phyloP scores from a whole-genome alignment of 1,284 basidiomycete genomes.

The Tilletia setariae region DNA sequence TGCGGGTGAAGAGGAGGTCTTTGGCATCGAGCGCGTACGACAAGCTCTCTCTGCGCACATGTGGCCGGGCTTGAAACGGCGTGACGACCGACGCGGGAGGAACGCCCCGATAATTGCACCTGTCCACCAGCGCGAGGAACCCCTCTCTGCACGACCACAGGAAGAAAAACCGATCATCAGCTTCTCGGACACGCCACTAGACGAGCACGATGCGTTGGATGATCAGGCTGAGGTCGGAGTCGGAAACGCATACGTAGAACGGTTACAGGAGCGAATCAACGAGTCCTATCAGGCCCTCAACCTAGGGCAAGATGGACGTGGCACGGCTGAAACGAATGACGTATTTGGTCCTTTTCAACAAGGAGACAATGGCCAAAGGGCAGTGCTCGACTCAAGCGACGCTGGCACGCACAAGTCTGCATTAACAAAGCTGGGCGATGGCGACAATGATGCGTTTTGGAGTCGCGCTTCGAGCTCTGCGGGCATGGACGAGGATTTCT shows the following conservation, averaged over 20 bases:
- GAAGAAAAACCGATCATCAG: background rate
- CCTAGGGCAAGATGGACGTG: background rate
- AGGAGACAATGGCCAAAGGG: background rate
- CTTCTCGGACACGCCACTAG: conserved; percentile 1
- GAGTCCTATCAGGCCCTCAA: background rate
- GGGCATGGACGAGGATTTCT: background rate
- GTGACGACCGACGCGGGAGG: conserved; percentile 17
- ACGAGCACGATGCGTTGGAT: background rate
- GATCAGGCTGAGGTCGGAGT: background rate
- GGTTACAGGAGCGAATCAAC: background rate
- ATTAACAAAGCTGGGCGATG: no score
- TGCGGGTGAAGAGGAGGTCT: conserved; percentile 23
- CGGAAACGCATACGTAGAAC: background rate
- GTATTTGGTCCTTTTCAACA: conserved; percentile 8
- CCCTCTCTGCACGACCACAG: background rate
- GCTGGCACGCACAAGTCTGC: no score
- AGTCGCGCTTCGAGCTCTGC: background rate
- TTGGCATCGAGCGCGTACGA: conserved; percentile 38
- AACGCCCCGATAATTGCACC: background rate
- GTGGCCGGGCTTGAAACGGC: conserved; percentile 38
- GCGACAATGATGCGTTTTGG: background rate
- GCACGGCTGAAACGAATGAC: background rate
- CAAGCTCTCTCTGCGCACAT: conserved; percentile 43
- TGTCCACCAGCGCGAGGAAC: background rate
- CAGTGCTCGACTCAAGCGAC: background rate